Base-by-base conservation (phyloP, 2,329 filamentous ascomycete genomes). In the Leptographium lundbergii region DNA sequence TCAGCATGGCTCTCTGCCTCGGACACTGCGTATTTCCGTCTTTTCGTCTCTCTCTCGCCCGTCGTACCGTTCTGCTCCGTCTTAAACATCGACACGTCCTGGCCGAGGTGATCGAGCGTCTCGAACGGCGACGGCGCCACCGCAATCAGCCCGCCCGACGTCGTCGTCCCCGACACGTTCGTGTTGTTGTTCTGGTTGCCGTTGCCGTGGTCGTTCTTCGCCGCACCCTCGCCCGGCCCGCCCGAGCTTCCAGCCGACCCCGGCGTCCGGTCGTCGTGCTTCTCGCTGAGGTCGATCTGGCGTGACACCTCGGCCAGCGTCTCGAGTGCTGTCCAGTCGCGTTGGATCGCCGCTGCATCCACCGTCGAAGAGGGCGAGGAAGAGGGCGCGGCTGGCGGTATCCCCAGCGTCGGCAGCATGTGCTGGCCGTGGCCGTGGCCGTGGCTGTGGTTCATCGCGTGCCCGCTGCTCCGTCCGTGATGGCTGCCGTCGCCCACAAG, bases 231-330 rank as follows among this genome's bases (percentile, higher is more conserved):
- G 13, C 25, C 32, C 64, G 68, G 70, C 65, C 71, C 77, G 69
- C 56, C 48, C 10, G 56, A 9, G 48, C 56, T 57, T 3, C 29
- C 71, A 73, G 65, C 71, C 77, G 61, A 45, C 4, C 78, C 68
- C 63, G 72, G 73, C 5, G 74, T 75, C 61, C 79, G 72, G 59
- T 76, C 75, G 65, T 81, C 80, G 57, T 77, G 80, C 67, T 83
- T 84, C 66, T 84, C 80, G 61, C 77, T 81, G 19, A 84, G 75
- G 65, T 88, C 87, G 60, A 94, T 82, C 69, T 89, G 88, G 56
- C 89, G 81, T 56, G 91, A 95, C 0, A 91, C 91, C 72, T 96
- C 91, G 36, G 91, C 91, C 25, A 96, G 77, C 6, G 91, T 91
- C 69, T 95, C 89, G 45, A 96, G 77, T 1, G 89, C 88, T 62